These are phyloP conservation scores for Aspergillus haitiensis DNA, from an alignment of 495 filamentous ascomycete genomes.

Conservation along the genomic window DNA sequence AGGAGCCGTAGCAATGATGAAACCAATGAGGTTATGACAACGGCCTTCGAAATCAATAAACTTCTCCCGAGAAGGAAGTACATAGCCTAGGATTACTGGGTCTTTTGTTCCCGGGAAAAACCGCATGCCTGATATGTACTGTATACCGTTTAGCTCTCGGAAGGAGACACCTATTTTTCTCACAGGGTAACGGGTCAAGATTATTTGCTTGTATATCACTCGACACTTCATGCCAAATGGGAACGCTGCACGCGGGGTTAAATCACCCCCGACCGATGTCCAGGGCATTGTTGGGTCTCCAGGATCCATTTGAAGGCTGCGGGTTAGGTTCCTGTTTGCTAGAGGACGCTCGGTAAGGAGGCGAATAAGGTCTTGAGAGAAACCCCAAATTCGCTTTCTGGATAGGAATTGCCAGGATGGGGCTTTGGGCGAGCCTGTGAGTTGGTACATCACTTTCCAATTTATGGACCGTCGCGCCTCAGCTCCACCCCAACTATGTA, in stretches of 20 bases:
- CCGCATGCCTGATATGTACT: conserved; percentile 9
- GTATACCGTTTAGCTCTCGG: conserved; percentile 1
- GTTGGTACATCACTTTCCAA: conserved; percentile 16
- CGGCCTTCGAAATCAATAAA: neutral
- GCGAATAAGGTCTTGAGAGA: neutral
- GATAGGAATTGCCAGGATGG: conserved; percentile 1
- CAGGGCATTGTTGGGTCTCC: neutral
- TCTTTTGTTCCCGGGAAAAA: conserved; percentile 2
- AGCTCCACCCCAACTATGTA: neutral
- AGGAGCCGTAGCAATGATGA: conserved; percentile 9
- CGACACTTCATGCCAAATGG: conserved; percentile 14
- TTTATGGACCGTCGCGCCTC: neutral
- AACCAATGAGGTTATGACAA: conserved; percentile 2
- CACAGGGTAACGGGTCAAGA: neutral
- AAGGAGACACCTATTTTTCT: conserved; percentile 14
- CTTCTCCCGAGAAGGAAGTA: conserved; percentile 11
- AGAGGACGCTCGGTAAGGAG: conserved; percentile 11
- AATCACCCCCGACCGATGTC: conserved; percentile 15
- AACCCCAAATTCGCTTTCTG: conserved; percentile 13
- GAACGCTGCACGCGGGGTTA: neutral
- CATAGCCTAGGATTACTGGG: conserved; percentile 5
- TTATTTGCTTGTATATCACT: conserved; percentile 14
- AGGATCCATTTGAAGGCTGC: neutral
- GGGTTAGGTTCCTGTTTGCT: neutral
- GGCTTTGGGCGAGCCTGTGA: neutral